Evolutionary conservation across 2,329 filamentous ascomycete genomes (phyloP).

Genomic region (Chalara sp.): DNA sequence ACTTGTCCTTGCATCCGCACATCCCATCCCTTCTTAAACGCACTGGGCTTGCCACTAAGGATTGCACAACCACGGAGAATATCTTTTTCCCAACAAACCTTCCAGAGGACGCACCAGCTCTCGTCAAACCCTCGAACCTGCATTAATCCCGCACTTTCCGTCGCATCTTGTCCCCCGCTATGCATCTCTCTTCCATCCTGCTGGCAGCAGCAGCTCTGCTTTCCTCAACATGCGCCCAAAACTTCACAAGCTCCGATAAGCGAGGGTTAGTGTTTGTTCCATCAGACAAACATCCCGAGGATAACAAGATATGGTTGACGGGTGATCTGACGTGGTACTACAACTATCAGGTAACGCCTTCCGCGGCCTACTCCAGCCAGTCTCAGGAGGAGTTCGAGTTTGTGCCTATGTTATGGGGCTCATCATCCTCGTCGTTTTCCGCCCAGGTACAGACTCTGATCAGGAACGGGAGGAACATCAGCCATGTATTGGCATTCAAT

Average conservation of each 20-base stretch:
- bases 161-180: neutral
- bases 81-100: too few relatives aligned
- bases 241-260: conserved; percentile 40
- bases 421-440: conserved; percentile 53
- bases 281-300: conserved; percentile 44
- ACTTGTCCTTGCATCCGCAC: too few relatives aligned
- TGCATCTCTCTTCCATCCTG: conserved; percentile 7
- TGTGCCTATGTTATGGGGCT: conserved; percentile 75
- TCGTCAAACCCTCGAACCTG: too few relatives aligned
- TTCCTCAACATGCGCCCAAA: conserved; percentile 2
- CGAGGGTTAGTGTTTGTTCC: conserved; percentile 68
- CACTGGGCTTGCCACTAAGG: too few relatives aligned
- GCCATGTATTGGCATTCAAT: conserved; percentile 69
- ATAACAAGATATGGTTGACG: conserved; percentile 60
- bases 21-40: too few relatives aligned
- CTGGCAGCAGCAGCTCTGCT: neutral
- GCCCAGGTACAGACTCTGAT: conserved; percentile 50
- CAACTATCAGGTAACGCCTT: conserved; percentile 61
- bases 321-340: conserved; percentile 77
- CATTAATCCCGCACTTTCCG: too few relatives aligned
- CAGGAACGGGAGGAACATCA: conserved; percentile 48
- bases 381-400: conserved; percentile 58
- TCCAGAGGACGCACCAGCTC: too few relatives aligned
- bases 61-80: too few relatives aligned
- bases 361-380: conserved; percentile 37